These are phyloP conservation scores for Rhinocladiella mackenziei DNA, from an alignment of 2,329 filamentous ascomycete species.

Conservation along the genomic window DNA sequence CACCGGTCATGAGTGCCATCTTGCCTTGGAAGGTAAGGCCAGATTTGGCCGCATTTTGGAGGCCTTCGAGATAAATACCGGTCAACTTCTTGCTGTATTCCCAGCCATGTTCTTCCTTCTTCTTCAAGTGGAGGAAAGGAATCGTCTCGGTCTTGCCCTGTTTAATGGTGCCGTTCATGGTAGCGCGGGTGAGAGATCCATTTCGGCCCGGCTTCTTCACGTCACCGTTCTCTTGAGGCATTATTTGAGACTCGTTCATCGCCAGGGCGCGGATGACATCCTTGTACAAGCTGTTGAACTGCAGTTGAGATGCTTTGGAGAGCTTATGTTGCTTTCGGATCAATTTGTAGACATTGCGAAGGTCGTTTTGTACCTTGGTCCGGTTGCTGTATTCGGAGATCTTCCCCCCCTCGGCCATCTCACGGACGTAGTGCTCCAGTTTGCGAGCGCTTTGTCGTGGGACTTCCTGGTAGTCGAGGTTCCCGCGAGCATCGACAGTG, in stretches of 20 bases:
- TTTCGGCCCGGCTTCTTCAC: conserved; percentile 55
- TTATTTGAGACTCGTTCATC: conserved; percentile 98
- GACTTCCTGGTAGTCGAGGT: conserved; percentile 85
- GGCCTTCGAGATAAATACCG: conserved; percentile 81
- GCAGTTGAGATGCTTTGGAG: conserved; percentile 89
- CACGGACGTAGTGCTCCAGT: conserved; percentile 94
- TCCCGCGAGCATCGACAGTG: conserved; percentile 85
- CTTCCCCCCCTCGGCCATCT: conserved; percentile 98
- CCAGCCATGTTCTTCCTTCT: conserved; percentile 90
- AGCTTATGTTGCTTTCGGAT: conserved; percentile 98
- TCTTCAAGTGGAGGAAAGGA: conserved; percentile 94
- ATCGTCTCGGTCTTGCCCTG: conserved; percentile 91
- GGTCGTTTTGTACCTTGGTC: conserved; percentile 94
- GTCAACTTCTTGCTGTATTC: conserved; percentile 99
- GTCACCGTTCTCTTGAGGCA: conserved; percentile 74
- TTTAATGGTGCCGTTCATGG: conserved; percentile 58
- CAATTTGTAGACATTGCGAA: conserved; percentile 93
- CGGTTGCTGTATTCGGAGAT: conserved; percentile 98
- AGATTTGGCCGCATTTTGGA: conserved; percentile 80
- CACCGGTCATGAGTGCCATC: conserved; percentile 96
- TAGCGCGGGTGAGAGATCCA: conserved; percentile 39
- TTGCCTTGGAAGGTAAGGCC: conserved; percentile 93
- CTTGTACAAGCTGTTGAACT: conserved; percentile 92
- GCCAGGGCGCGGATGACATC: conserved; percentile 90
- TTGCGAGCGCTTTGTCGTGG: conserved; percentile 87